Conservation (phyloP, 2,329 filamentous ascomycete species). For the Ascochyta rabiei region DNA sequence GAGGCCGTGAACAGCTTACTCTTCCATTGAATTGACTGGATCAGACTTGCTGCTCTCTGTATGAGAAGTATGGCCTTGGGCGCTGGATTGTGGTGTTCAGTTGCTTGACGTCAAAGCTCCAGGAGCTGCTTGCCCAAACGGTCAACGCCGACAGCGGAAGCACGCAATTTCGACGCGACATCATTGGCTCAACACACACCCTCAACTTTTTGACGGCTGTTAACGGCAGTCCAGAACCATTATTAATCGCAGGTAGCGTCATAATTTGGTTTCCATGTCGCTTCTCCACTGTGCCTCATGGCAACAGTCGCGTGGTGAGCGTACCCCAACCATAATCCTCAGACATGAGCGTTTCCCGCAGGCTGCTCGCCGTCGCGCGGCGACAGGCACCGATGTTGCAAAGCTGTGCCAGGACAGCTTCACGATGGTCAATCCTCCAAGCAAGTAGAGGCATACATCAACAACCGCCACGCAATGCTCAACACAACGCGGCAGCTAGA, state of each 20-base stretch:
- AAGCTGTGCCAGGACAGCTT: slow-evolving; percentile 10
- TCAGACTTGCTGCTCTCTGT: neutral
- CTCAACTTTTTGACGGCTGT: slow-evolving; percentile 7
- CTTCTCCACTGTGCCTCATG: slow-evolving; percentile 5
- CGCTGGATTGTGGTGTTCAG: neutral
- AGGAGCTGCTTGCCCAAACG: slow-evolving; percentile 2
- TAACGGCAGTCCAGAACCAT: slow-evolving; percentile 6
- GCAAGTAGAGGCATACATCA: slow-evolving; percentile 38
- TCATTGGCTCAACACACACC: slow-evolving; percentile 6
- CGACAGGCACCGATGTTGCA: slow-evolving; percentile 18
- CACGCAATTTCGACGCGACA: slow-evolving; percentile 16
- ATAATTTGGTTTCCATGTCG: neutral
- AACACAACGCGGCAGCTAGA: slow-evolving; percentile 26
- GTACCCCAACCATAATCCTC: neutral
- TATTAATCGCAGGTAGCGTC: slow-evolving; percentile 13
- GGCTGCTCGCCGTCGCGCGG: slow-evolving; percentile 32
- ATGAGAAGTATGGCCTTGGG: no score
- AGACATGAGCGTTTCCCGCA: slow-evolving; percentile 42
- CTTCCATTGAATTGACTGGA: no score
- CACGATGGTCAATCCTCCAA: slow-evolving; percentile 17
- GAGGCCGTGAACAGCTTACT: neutral
- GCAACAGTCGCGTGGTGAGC: slow-evolving; percentile 4
- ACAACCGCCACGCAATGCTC: slow-evolving; percentile 33
- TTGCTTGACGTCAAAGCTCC: slow-evolving; percentile 2
- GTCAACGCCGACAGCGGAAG: slow-evolving; percentile 13